Conservation (phyloP, 352 stramenopile genomes). For the Globisporangium spinosum region DNA sequence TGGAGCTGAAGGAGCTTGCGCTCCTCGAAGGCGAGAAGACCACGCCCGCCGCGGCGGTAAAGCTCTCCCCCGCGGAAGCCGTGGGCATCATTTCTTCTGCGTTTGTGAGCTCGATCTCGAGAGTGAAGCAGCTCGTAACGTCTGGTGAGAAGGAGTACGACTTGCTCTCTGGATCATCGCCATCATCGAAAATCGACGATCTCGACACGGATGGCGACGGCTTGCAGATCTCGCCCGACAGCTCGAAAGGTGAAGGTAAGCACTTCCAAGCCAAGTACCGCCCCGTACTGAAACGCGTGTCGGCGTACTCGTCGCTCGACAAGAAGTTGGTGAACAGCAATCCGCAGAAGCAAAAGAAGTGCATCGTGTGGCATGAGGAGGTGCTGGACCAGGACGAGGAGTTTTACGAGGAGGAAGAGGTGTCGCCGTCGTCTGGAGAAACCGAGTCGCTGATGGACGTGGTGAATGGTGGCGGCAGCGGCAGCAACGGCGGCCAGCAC, state of each 20-base stretch:
- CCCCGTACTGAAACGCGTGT: constrained; percentile 75
- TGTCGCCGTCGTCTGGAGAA: constrained; percentile 25
- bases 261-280: constrained; percentile 51
- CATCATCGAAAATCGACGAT: constrained; percentile 58
- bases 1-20: constrained; percentile 69
- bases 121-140: constrained; percentile 59
- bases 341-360: constrained; percentile 38
- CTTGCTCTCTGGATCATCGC: constrained; percentile 51
- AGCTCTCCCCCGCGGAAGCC: constrained; percentile 58
- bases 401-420: constrained; percentile 58
- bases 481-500: constrained; percentile 23
- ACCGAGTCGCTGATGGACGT: constrained; percentile 51
- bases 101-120: constrained; percentile 57
- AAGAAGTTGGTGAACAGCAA: constrained; percentile 29
- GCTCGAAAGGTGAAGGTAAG: constrained; percentile 47
- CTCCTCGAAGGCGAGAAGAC: constrained; percentile 38
- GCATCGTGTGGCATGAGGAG: constrained; percentile 70
- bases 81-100: constrained; percentile 58
- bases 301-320: constrained; percentile 58
- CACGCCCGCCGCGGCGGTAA: constrained; percentile 9
- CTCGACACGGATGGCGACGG: constrained; percentile 78
- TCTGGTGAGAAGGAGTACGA: constrained; percentile 66
- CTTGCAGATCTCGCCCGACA: constrained; percentile 76
- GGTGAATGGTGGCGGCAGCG: neutral
- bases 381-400: constrained; percentile 77